Conservation (phyloP, 2,329 filamentous ascomycete species). For the Aureobasidium leucospermi region DNA sequence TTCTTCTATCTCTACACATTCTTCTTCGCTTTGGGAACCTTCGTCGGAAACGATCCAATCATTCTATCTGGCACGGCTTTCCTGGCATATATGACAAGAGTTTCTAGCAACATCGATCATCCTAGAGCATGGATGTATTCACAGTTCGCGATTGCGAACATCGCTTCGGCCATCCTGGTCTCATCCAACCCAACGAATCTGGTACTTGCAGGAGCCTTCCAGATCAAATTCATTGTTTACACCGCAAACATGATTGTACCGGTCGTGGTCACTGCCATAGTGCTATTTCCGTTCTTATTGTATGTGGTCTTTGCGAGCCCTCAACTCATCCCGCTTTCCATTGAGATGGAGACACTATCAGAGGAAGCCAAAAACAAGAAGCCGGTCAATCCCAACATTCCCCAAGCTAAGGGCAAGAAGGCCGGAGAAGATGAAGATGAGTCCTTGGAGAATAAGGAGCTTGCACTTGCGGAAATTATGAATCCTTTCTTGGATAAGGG, state of each 20-base stretch:
- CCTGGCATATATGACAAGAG: conserved; percentile 68
- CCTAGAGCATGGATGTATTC: conserved; percentile 66
- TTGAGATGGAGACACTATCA: conserved; percentile 61
- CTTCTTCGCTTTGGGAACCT: conserved; percentile 60
- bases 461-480: conserved; percentile 65
- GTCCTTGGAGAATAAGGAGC: conserved; percentile 46
- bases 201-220: conserved; percentile 64
- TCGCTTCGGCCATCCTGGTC: conserved; percentile 67
- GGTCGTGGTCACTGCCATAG: conserved; percentile 57
- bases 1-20: conserved; percentile 69
- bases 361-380: conserved; percentile 47
- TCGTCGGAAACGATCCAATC: conserved; percentile 69
- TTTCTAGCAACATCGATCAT: conserved; percentile 64
- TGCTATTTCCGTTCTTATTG: conserved; percentile 62
- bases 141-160: conserved; percentile 66
- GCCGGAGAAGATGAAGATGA: conserved; percentile 45
- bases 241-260: conserved; percentile 74
- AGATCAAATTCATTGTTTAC: conserved; percentile 65
- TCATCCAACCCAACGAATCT: conserved; percentile 74
- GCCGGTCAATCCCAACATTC: conserved; percentile 68
- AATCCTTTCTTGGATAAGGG: conserved; percentile 65
- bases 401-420: conserved; percentile 50
- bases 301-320: conserved; percentile 62
- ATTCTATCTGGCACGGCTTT: conserved; percentile 69
- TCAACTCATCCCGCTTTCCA: conserved; percentile 55